Percentiles rank a stretch among this genome's conserved stretches.
phyloP scores from a whole-genome alignment of 192 early-diverging fungal genomes.

The Backusella australiensis region DNA sequence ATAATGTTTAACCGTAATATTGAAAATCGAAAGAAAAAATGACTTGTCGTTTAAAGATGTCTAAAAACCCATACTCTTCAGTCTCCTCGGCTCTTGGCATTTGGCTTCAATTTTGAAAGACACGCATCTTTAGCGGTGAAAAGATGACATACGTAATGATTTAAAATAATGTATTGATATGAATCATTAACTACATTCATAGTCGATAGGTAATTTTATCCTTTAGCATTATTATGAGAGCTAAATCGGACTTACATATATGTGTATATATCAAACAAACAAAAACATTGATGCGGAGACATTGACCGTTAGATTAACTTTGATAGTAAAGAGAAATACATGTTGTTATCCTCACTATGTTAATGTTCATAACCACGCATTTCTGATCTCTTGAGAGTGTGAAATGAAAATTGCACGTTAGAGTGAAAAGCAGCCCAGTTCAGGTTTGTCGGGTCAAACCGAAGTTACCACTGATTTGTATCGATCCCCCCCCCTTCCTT shows the following conservation, averaged over 20 bases:
- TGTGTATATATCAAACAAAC: background rate
- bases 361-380: background rate
- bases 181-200: too few species aligned
- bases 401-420: background rate
- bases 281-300: background rate
- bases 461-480: background rate
- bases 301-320: background rate
- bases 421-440: background rate
- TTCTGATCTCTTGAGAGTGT: background rate
- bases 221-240: too few species aligned
- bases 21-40: too few species aligned
- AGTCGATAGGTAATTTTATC: too few species aligned
- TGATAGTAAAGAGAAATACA: background rate
- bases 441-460: background rate
- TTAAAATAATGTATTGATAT: too few species aligned
- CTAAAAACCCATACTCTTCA: too few species aligned
- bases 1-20: too few species aligned
- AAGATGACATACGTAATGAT: too few species aligned
- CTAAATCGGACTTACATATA: background rate
- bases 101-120: too few species aligned
- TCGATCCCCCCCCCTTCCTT: background rate
- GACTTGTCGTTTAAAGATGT: too few species aligned
- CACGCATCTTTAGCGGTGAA: too few species aligned
- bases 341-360: background rate
- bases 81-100: too few species aligned